These are phyloP conservation scores for Pseudotulostoma volvatum DNA, from an alignment of 495 filamentous ascomycete species.

Conservation along the genomic window DNA sequence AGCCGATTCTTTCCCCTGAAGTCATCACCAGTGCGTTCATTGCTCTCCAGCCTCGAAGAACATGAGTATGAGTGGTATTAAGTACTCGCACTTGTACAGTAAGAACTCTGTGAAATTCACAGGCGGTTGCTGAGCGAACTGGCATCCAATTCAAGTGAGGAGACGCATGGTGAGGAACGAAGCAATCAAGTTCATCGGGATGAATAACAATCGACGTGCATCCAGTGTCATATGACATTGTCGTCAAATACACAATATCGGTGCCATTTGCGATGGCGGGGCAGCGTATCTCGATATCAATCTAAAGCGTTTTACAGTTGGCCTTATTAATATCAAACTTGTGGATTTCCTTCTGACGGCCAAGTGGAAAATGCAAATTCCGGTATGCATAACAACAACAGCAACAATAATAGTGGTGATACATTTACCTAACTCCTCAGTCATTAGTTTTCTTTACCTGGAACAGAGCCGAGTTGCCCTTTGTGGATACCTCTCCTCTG, in stretches of 20 bases:
- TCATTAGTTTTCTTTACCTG: background rate
- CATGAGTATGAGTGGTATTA: background rate
- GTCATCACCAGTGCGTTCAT: background rate
- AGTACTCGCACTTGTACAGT: background rate
- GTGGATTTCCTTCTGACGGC: no score
- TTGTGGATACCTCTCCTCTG: background rate
- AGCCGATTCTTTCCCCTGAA: background rate
- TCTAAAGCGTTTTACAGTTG: background rate
- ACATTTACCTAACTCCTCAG: no score
- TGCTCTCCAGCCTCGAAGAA: background rate
- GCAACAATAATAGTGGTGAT: background rate
- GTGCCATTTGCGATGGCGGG: background rate
- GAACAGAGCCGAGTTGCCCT: background rate
- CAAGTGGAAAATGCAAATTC: background rate
- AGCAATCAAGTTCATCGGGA: background rate
- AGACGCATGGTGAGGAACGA: no score
- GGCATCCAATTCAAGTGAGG: background rate
- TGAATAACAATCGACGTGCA: background rate
- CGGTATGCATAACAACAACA: background rate
- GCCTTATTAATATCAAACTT: no score
- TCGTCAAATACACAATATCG: background rate
- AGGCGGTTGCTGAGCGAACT: background rate
- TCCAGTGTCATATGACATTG: background rate
- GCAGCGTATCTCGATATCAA: background rate
- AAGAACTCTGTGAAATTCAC: no score